Evolutionary conservation across 176 grass and related monocot species (phyloP), one percentile per base, ranked within the genome.

Genomic region (Olyra latifolia): DNA sequence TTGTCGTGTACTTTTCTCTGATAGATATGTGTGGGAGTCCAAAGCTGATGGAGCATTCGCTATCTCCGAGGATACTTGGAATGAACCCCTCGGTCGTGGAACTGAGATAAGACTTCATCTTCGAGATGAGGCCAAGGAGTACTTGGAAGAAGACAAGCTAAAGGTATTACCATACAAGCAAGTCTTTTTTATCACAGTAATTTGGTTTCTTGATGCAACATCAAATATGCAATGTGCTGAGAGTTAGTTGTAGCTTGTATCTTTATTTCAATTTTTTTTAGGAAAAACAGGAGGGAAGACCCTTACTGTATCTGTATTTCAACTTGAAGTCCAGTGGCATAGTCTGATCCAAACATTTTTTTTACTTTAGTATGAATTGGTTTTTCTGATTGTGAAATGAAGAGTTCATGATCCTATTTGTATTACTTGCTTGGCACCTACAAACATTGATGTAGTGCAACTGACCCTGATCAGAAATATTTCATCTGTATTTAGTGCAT

Each of bases 81-180:
- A 98, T 22, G 92, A 95, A 64, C 95, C 95, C 5, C 84, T 98
- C 32, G 95, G 90, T 42, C 95, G 95, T 81, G 95, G 95, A 88
- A 98, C 95, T 58, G 95, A 98, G 84, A 98, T 98, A 80, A 95
- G 69, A 82, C 69, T 98, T n/a, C 95, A 98, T 89, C 81, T 98
- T 23, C 88, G 88, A 10, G 95, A 98, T 60, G 95, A 98, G 49
- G 95, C 92, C 23, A 95, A 95, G 84, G 95, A 95, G 69, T 98
- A 98, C 46, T 69, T 98, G 79, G 95, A 98, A 87, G 88, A 95
- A 85, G 83, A 86, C 29, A 98, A 98, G 71, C 83, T 98, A 27
- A 98, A 98, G 95, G 95, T 98, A 73, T 66, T 19, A 8, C 38
- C 39, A 27, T 74, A 23, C 67, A 28, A 24, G 27, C 46, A 12